These are phyloP conservation scores for Fusarium sacchari DNA, from an alignment of 2,329 filamentous ascomycete genomes.

Conservation along the genomic window DNA sequence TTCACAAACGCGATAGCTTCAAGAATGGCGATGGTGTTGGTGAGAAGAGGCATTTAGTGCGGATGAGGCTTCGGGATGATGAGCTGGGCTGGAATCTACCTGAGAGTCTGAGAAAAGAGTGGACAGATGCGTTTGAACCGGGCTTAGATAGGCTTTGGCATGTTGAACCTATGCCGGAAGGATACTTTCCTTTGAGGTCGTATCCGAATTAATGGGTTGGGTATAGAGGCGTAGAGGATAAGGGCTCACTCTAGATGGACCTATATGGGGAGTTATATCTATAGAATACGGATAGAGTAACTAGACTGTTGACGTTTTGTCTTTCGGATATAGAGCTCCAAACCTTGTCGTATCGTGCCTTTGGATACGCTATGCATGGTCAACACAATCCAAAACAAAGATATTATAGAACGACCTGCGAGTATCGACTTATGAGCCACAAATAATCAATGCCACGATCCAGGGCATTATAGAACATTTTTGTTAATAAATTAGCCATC, in stretches of 20 bases:
- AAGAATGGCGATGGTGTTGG: neutral
- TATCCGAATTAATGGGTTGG: slow-evolving; percentile 47
- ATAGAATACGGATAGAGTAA: neutral
- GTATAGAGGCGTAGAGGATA: too few relatives aligned
- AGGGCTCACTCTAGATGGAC: rapidly evolving
- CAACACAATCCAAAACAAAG: neutral
- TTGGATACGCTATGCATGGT: neutral
- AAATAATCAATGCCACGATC: rapidly evolving
- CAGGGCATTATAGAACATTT: rapidly evolving
- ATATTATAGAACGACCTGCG: too few relatives aligned
- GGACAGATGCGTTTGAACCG: slow-evolving; percentile 61
- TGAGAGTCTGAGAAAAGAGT: slow-evolving; percentile 57
- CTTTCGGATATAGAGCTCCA: neutral
- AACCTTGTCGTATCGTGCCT: neutral
- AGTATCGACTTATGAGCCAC: neutral
- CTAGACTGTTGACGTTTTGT: neutral
- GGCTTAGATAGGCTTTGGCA: slow-evolving; percentile 61
- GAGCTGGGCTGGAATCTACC: slow-evolving; percentile 62
- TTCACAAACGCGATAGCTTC: slow-evolving; percentile 60
- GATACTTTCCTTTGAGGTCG: slow-evolving; percentile 64
- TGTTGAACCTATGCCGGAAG: slow-evolving; percentile 66
- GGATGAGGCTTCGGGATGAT: slow-evolving; percentile 66
- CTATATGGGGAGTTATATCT: neutral
- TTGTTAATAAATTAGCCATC: neutral
- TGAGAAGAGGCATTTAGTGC: slow-evolving; percentile 61